Evolutionary conservation across 257 asterid species (phyloP), one percentile per base, ranked within the genome.

Genomic region (Asclepias syriaca): DNA sequence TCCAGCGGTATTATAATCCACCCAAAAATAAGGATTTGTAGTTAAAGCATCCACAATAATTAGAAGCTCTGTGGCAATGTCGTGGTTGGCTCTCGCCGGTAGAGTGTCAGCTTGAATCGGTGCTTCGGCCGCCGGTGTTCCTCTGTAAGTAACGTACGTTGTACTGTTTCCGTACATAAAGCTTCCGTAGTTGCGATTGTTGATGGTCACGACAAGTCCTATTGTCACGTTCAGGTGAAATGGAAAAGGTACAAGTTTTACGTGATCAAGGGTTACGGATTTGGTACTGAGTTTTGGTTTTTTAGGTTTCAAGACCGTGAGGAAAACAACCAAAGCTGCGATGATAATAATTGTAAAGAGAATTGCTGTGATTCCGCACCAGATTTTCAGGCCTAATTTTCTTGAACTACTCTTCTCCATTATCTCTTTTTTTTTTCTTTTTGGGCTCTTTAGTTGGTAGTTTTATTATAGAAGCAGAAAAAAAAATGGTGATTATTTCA

Each of bases 151-250:
- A 65, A 85, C 58, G 39, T 59, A 68, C 1, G 86, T 78, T 2
- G 85, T 81, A 45, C 81, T 84, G 51, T 72, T 77, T 0, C 65
- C 77, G 19, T 81, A 82, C 71, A 63, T 82, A 77, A 81, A 89
- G 82, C 93, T 87, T 18, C 85, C 90, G 8, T 78, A 80, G 76
- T 87, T 85, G 4, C 83, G 85, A 65, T 89, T 89, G 12, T 84
- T 34, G 49, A 89, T 75, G 0, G 75, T 82, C 3, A 87, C 76
- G 1, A 77, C 60, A 7, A 89, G 39, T 55, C 90, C 88, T 27
- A 89, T 63, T n/a, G 92, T 82, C 32, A 84, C 55, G 18, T 87
- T 74, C 32, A 89, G 69, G 50, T 75, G 83, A 24, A 84, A 68
- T 2, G 85, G 87, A 32, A 55, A 7, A 2, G 39, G 9, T 18